Conservation (phyloP, 371 early-diverging fungal species). For the Syncephalastrum monosporum region DNA sequence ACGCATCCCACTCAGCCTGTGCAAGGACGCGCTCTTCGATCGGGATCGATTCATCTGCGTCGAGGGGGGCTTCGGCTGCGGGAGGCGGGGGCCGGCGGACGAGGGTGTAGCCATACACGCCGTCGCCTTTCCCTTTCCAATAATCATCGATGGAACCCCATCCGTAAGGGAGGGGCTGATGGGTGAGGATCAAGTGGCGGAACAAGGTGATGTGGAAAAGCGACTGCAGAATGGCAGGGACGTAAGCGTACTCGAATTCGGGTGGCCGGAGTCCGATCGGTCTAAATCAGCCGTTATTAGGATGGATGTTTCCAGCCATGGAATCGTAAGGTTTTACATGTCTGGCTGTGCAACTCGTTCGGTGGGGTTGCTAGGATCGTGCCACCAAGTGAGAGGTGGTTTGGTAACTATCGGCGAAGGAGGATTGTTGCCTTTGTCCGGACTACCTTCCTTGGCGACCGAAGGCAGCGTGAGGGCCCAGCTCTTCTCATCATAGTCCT, state of each 20-base stretch:
- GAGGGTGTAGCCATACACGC: constrained; percentile 20
- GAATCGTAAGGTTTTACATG: constrained; percentile 19
- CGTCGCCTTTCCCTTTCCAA: constrained; percentile 43
- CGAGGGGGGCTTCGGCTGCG: too few relatives aligned
- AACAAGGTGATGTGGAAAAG: constrained; percentile 40
- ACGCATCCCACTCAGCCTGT: too few relatives aligned
- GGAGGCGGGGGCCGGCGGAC: too few relatives aligned
- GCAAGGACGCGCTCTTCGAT: too few relatives aligned
- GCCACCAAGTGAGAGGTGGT: constrained; percentile 41
- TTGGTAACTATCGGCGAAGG: neutral
- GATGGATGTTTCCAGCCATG: neutral
- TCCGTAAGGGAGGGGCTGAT: constrained; percentile 27
- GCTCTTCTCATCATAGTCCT: too few relatives aligned
- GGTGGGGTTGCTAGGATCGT: constrained; percentile 38
- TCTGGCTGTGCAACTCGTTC: constrained; percentile 20
- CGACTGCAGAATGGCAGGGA: constrained; percentile 35
- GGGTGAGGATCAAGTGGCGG: constrained; percentile 27
- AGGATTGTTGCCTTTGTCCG: neutral
- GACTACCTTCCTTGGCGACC: too few relatives aligned
- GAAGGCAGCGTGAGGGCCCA: too few relatives aligned
- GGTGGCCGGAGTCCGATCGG: constrained; percentile 48
- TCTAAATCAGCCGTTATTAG: constrained; percentile 14
- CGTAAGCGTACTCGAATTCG: constrained; percentile 31
- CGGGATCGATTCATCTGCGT: too few relatives aligned
- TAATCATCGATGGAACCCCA: constrained; percentile 36